Conservation (phyloP, 1,284 basidiomycete genomes). For the Cryptococcus floricola region DNA sequence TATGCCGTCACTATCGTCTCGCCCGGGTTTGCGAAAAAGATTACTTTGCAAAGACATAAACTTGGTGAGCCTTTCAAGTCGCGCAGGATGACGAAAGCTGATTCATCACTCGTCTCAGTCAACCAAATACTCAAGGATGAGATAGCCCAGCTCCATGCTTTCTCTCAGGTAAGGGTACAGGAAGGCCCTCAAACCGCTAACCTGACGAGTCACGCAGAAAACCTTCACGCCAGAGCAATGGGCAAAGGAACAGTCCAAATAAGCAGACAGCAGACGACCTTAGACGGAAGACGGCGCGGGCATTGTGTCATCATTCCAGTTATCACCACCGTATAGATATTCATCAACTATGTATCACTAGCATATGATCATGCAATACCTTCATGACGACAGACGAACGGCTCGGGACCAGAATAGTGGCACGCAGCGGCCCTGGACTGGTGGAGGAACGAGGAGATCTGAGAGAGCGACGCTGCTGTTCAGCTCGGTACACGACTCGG, state of each 20-base stretch:
- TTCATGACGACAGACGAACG: no score
- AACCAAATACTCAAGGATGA: slow-evolving; percentile 46
- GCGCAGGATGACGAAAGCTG: neutral
- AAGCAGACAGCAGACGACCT: neutral
- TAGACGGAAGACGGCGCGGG: neutral
- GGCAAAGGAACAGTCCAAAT: slow-evolving; percentile 34
- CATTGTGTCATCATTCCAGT: neutral
- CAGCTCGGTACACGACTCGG: no score
- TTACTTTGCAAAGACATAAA: slow-evolving; percentile 46
- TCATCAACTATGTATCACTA: neutral
- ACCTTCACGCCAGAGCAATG: slow-evolving; percentile 47
- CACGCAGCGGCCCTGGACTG: no score
- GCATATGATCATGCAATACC: neutral
- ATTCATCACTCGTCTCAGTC: slow-evolving; percentile 21
- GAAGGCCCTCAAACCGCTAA: neutral
- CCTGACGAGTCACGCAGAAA: slow-evolving; percentile 26
- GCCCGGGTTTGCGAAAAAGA: slow-evolving; percentile 45
- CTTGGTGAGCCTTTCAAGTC: slow-evolving; percentile 31
- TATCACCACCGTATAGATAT: no score
- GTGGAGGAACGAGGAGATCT: no score
- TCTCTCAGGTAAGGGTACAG: slow-evolving; percentile 39
- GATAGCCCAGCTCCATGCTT: slow-evolving; percentile 45
- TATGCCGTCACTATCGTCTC: slow-evolving; percentile 46
- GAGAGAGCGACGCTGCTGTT: no score
- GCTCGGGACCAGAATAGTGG: no score